These are phyloP conservation scores for Epichloe hybrida DNA, from an alignment of 2,329 filamentous ascomycete genomes.

Conservation along the genomic window DNA sequence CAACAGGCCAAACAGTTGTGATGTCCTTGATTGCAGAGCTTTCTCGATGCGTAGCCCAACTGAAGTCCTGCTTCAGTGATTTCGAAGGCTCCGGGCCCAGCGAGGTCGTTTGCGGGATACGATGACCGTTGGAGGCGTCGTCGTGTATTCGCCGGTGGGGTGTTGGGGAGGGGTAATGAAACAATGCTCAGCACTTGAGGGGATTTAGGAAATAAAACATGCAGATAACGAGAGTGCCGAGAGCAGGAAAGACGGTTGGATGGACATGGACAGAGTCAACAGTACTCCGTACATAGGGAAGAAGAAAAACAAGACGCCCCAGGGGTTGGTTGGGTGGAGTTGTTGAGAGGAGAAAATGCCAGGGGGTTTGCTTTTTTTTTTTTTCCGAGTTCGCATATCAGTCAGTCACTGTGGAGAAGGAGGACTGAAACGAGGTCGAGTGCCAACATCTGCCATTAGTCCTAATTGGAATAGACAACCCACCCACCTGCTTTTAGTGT, in stretches of 20 bases:
- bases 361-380: neutral
- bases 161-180: neutral
- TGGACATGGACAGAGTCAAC: neutral
- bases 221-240: neutral
- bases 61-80: constrained; percentile 7
- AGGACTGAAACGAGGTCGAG: constrained; percentile 5
- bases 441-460: no score
- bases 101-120: neutral
- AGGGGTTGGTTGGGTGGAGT: constrained; percentile 4
- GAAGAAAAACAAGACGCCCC: constrained; percentile 2
- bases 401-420: constrained; percentile 1
- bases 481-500: no score
- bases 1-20: no score
- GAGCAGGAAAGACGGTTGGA: neutral
- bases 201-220: neutral
- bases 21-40: no score
- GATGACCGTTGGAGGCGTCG: neutral
- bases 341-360: neutral
- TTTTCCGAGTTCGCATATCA: neutral
- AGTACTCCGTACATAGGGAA: neutral
- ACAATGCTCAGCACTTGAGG: neutral
- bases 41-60: neutral
- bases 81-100: neutral
- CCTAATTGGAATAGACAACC: no score
- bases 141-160: neutral